Base-by-base conservation (phyloP, 2,329 filamentous ascomycete genomes). In the Tolypocladium guangdongense region DNA sequence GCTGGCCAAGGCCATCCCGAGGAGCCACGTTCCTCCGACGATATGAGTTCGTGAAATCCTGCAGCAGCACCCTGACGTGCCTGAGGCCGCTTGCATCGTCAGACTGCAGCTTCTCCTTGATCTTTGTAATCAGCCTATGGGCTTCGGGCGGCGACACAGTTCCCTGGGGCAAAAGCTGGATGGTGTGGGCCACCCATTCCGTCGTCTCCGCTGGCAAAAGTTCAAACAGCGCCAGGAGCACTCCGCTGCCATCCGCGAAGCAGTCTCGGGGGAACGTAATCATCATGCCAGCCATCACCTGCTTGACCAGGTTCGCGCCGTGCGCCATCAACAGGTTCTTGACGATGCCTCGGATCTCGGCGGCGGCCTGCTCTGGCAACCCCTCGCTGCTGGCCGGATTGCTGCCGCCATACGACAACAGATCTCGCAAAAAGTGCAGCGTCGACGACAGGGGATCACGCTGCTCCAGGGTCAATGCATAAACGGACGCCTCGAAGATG, bases 231-330 rank as follows among this genome's bases (percentile, higher is more conserved):
- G 86, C 85, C 56, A 99, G 82, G 51, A 99, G 73, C n/a, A 96
- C 89, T 5, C 90, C 91, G 49, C 90, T 96, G 18, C 90, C 91
- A 66, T 99, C 93, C 0, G 91, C 86, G 65, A 97, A 95, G 71
- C 91, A 96, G 68, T 97, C 93, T 45, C 88, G 83, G 0, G 93
- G 95, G 72, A 99, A 99, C 0, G 87, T 95, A 68, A 96, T 96
- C 92, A 99, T 97, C 91, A 99, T 95, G 56, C 93, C 93, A 1
- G 91, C 93, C 74, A 99, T 78, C 54, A 95, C 85, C 58, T 91
- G 87, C 70, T 96, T 92, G 8, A 93, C 85, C 32, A 99, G 76
- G 53, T 83, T 74, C 63, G 90, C 85, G 38, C 93, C 90, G 58
- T 90, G 83, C 1, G 77, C 73, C 2, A 78, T 59, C 27, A 95